Percentiles rank a stretch among this genome's conserved stretches.
phyloP scores from a whole-genome alignment of 2,329 filamentous ascomycete genomes.

The Scedosporium dehoogii region DNA sequence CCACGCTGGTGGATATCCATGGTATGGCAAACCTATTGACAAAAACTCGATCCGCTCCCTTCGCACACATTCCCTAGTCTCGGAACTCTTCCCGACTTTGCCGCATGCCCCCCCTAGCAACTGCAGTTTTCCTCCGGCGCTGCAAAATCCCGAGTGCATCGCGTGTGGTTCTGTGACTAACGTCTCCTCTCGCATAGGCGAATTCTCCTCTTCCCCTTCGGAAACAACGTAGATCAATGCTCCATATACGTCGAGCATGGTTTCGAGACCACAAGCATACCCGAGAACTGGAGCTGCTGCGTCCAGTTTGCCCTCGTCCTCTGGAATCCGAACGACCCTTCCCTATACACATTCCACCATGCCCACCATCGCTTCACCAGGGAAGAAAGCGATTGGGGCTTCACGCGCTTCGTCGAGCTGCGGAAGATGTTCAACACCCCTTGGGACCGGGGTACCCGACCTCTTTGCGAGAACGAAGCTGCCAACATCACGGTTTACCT shows the following conservation, averaged over 20 bases:
- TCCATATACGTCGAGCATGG: slow-evolving; percentile 97
- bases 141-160: not conserved
- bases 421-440: slow-evolving; percentile 70
- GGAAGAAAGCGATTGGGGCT: slow-evolving; percentile 97
- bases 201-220: slow-evolving; percentile 88
- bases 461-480: slow-evolving; percentile 65
- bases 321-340: slow-evolving; percentile 91
- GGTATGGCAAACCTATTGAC: slow-evolving; percentile 41
- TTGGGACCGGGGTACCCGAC: slow-evolving; percentile 61
- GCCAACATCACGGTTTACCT: slow-evolving; percentile 79
- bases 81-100: not conserved
- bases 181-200: slow-evolving; percentile 46
- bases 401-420: slow-evolving; percentile 90
- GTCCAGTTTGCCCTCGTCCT: slow-evolving; percentile 91
- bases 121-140: not conserved
- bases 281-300: slow-evolving; percentile 93
- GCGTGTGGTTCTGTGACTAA: slow-evolving; percentile 6
- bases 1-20: slow-evolving; percentile 76
- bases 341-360: slow-evolving; percentile 66
- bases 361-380: slow-evolving; percentile 95
- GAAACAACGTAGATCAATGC: slow-evolving; percentile 86
- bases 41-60: not conserved
- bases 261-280: slow-evolving; percentile 63
- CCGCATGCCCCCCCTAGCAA: not conserved
- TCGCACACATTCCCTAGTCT: not conserved